phyloP scores from a whole-genome alignment of 2,329 filamentous ascomycete genomes.

The Hypoxylon sp. region DNA sequence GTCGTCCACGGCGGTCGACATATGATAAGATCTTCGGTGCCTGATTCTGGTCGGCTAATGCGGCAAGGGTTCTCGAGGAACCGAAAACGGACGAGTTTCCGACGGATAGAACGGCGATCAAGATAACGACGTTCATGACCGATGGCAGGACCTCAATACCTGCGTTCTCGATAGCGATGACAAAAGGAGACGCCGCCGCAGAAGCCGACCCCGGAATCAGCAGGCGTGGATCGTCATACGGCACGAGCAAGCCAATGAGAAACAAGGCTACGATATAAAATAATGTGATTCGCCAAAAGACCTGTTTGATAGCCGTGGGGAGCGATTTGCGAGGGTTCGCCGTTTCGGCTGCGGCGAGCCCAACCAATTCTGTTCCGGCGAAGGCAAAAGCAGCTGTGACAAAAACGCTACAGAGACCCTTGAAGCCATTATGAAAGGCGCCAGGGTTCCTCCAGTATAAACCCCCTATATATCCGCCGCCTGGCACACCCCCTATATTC shows the following conservation, averaged over 20 bases:
- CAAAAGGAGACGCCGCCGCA: constrained; percentile 89
- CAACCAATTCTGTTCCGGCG: constrained; percentile 81
- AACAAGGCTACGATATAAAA: constrained; percentile 90
- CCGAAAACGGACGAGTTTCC: constrained; percentile 94
- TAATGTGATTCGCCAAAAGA: constrained; percentile 93
- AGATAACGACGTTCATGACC: constrained; percentile 95
- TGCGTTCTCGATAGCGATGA: constrained; percentile 88
- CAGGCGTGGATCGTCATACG: constrained; percentile 76
- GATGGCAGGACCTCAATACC: constrained; percentile 86
- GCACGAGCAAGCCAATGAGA: constrained; percentile 86
- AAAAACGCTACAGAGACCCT: constrained; percentile 84
- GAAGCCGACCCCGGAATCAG: constrained; percentile 68
- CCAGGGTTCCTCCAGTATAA: constrained; percentile 83
- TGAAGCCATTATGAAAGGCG: constrained; percentile 88
- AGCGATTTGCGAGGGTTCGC: constrained; percentile 85
- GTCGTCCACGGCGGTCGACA: constrained; percentile 86
- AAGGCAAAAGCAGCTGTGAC: constrained; percentile 84
- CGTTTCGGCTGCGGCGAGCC: constrained; percentile 82
- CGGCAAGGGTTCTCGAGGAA: constrained; percentile 89
- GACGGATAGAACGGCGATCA: constrained; percentile 90
- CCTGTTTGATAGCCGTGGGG: constrained; percentile 90
- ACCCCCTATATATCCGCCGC: constrained; percentile 84
- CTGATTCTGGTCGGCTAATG: constrained; percentile 88
- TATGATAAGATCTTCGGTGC: constrained; percentile 84
- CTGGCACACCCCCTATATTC: constrained; percentile 83